phyloP scores from a whole-genome alignment of 768 basidiomycete species.

The Podaxis sp. region DNA sequence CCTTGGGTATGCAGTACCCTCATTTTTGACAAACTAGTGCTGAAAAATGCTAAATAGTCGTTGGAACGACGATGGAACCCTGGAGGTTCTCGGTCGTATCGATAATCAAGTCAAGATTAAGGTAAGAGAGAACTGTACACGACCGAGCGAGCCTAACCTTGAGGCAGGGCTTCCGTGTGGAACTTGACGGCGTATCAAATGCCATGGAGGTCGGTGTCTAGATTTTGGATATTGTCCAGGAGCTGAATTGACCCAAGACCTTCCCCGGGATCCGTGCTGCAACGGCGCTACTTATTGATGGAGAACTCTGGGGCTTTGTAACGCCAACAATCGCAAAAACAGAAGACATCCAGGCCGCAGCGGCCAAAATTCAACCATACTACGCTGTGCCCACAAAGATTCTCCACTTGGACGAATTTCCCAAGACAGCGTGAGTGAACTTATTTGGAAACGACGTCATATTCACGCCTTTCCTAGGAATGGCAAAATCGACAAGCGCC shows the following conservation, averaged over 20 bases:
- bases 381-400: slow-evolving; percentile 56
- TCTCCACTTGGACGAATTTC: slow-evolving; percentile 44
- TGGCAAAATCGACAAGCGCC: slow-evolving; percentile 51
- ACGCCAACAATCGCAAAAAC: slow-evolving; percentile 37
- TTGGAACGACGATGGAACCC: slow-evolving; percentile 50
- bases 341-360: slow-evolving; percentile 42
- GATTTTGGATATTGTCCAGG: not conserved
- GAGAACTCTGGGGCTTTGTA: slow-evolving; percentile 56
- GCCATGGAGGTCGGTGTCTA: slow-evolving; percentile 50
- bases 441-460: not conserved
- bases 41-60: slow-evolving; percentile 27
- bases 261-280: slow-evolving; percentile 44
- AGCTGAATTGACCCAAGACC: slow-evolving; percentile 28
- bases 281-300: slow-evolving; percentile 49
- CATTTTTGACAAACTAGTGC: not conserved
- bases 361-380: slow-evolving; percentile 54
- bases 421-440: slow-evolving; percentile 47
- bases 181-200: slow-evolving; percentile 59
- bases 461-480: slow-evolving; percentile 32
- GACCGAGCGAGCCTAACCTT: not conserved
- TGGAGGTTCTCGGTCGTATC: slow-evolving; percentile 58
- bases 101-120: slow-evolving; percentile 69
- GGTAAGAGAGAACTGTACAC: slow-evolving; percentile 25
- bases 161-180: slow-evolving; percentile 57
- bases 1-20: slow-evolving; percentile 37